Percentiles rank a stretch among this genome's conserved stretches.
phyloP scores from a whole-genome alignment of 1,284 basidiomycete genomes.

The Boletellus deceptivus region DNA sequence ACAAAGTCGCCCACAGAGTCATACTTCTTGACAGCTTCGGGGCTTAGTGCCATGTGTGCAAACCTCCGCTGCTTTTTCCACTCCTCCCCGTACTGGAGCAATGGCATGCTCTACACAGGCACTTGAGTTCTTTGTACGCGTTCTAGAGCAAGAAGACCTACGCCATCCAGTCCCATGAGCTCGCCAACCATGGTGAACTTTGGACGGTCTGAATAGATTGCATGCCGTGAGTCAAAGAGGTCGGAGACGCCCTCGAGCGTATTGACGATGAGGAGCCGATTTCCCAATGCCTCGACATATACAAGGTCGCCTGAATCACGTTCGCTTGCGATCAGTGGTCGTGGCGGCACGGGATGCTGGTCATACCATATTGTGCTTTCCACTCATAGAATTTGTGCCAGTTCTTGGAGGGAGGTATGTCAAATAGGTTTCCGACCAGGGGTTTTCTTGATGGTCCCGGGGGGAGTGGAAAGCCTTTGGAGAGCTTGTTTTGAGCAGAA shows the following conservation, averaged over 20 bases:
- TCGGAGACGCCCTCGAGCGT: constrained; percentile 32
- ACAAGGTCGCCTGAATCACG: constrained; percentile 25
- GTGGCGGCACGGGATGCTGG: background rate
- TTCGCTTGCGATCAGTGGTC: background rate
- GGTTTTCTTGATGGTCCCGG: constrained; percentile 9
- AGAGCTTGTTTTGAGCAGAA: background rate
- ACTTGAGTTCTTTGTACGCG: background rate
- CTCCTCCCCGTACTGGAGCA: constrained; percentile 24
- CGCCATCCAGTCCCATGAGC: constrained; percentile 34
- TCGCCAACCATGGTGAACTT: constrained; percentile 36
- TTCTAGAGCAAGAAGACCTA: constrained; percentile 5
- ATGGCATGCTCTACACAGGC: constrained; percentile 17
- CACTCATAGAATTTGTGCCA: constrained; percentile 14
- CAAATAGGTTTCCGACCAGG: constrained; percentile 10
- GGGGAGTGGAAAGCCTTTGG: constrained; percentile 11
- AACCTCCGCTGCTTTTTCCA: constrained; percentile 28
- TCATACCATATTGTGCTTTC: constrained; percentile 13
- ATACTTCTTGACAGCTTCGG: constrained; percentile 26
- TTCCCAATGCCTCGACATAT: constrained; percentile 29
- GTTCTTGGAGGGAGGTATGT: constrained; percentile 6
- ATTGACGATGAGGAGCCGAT: constrained; percentile 34
- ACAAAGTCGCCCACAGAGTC: constrained; percentile 22
- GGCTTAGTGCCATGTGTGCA: constrained; percentile 23
- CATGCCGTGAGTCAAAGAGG: constrained; percentile 34
- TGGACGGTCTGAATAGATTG: constrained; percentile 37